These are phyloP conservation scores for Scedosporium minutisporum DNA, from an alignment of 2,329 filamentous ascomycete species.

Conservation along the genomic window DNA sequence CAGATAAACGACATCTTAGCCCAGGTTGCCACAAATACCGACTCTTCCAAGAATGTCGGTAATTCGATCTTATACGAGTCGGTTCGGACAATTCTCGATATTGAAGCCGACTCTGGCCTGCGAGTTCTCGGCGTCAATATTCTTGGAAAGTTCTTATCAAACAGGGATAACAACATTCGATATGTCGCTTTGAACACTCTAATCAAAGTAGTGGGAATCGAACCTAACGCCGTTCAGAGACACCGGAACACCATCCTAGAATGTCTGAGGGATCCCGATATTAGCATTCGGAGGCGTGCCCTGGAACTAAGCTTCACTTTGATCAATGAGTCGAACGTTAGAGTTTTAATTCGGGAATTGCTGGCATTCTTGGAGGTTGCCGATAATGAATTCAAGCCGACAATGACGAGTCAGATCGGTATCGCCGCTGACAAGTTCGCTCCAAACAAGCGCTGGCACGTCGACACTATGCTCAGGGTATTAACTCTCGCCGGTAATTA, in stretches of 20 bases:
- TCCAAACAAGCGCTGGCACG: constrained; percentile 96
- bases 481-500: constrained; percentile 91
- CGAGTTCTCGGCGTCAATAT: constrained; percentile 96
- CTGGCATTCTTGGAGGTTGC: constrained; percentile 93
- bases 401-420: constrained; percentile 96
- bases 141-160: constrained; percentile 94
- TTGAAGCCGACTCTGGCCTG: constrained; percentile 91
- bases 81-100: constrained; percentile 92
- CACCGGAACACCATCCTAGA: constrained; percentile 97
- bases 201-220: constrained; percentile 95
- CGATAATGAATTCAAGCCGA: constrained; percentile 96
- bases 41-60: constrained; percentile 95
- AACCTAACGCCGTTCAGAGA: constrained; percentile 93
- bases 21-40: constrained; percentile 95
- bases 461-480: constrained; percentile 94
- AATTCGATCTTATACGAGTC: constrained; percentile 98
- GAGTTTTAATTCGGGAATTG: constrained; percentile 84
- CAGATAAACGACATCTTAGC: constrained; percentile 98
- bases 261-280: constrained; percentile 91
- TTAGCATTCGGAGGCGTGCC: constrained; percentile 92
- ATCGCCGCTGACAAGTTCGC: constrained; percentile 93
- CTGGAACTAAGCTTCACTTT: constrained; percentile 95
- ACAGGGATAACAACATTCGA: constrained; percentile 97
- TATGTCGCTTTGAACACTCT: constrained; percentile 96
- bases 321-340: constrained; percentile 93